These are phyloP conservation scores for Stromatinia cepivora DNA, from an alignment of 2,329 filamentous ascomycete species.

Conservation along the genomic window DNA sequence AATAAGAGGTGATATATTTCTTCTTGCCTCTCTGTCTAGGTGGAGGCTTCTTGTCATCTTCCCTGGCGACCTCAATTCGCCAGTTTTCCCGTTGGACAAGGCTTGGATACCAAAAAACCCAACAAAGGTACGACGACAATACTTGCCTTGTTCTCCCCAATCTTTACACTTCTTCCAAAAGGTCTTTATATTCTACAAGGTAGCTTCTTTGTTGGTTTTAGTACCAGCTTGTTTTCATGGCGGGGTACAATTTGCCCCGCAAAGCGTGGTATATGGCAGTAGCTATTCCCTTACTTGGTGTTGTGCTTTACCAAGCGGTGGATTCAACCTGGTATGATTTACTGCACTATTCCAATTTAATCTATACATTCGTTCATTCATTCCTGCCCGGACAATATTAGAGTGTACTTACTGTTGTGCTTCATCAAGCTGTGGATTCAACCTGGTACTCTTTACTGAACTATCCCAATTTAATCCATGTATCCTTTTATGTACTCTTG, in stretches of 20 bases:
- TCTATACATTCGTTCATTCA: background rate
- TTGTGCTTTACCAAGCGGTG: conserved; percentile 30
- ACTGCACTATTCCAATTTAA: background rate
- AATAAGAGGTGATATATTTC: background rate
- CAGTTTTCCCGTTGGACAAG: conserved; percentile 7
- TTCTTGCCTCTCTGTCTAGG: conserved; percentile 10
- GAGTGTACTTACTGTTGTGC: conserved; percentile 26
- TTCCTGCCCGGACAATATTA: no score
- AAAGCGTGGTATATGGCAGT: conserved; percentile 7
- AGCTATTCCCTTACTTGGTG: conserved; percentile 28
- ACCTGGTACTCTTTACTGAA: conserved; percentile 29
- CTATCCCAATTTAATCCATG: background rate
- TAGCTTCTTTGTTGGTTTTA: conserved; percentile 4
- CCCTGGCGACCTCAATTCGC: conserved; percentile 21
- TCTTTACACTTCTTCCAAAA: background rate
- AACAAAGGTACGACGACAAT: conserved; percentile 21
- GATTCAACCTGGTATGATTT: conserved; percentile 32
- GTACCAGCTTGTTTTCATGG: conserved; percentile 26
- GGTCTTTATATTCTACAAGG: background rate
- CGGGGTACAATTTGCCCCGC: conserved; percentile 9
- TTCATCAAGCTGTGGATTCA: conserved; percentile 29
- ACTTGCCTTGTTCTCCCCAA: conserved; percentile 3
- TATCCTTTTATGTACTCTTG: background rate
- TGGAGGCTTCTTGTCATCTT: conserved; percentile 14
- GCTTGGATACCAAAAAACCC: background rate